A percentile compares a stretch with the other conserved stretches of the same genome.
These are phyloP conservation scores for Setaria viridis DNA, from an alignment of 202 grass and related monocot genomes.

Conservation along the genomic window DNA sequence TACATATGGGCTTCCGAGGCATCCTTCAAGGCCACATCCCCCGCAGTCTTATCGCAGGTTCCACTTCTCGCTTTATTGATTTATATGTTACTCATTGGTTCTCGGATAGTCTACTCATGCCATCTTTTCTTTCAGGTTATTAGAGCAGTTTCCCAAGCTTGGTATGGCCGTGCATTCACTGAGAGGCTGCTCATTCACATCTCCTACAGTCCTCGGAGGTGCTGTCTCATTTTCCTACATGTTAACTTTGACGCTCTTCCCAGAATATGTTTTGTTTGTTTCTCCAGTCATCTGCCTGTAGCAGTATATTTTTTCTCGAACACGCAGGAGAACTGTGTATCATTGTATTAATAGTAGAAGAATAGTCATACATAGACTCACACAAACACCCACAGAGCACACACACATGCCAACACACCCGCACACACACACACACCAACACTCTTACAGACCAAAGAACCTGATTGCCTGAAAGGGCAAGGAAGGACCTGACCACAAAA, in stretches of 20 bases:
- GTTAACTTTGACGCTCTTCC: constrained; percentile 16
- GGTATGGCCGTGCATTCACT: constrained; percentile 54
- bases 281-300: not conserved
- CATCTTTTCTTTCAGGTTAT: constrained; percentile 63
- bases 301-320: not conserved
- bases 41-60: constrained; percentile 71
- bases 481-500: too few species aligned
- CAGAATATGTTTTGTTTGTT: not conserved
- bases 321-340: too few species aligned
- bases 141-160: constrained; percentile 68
- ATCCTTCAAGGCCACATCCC: constrained; percentile 76
- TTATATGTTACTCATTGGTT: too few species aligned
- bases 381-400: too few species aligned
- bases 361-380: too few species aligned
- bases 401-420: too few species aligned
- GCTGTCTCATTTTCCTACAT: constrained; percentile 15
- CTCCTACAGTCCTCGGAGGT: constrained; percentile 93
- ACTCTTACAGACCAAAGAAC: too few species aligned
- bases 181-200: constrained; percentile 85
- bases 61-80: not conserved
- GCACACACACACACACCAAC: too few species aligned
- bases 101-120: not conserved
- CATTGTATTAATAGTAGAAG: too few species aligned
- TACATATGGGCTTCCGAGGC: constrained; percentile 88
- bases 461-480: too few species aligned